Evolutionary conservation across 2,329 filamentous ascomycete genomes (phyloP).

Genomic region (Coniochaeta sp.): DNA sequence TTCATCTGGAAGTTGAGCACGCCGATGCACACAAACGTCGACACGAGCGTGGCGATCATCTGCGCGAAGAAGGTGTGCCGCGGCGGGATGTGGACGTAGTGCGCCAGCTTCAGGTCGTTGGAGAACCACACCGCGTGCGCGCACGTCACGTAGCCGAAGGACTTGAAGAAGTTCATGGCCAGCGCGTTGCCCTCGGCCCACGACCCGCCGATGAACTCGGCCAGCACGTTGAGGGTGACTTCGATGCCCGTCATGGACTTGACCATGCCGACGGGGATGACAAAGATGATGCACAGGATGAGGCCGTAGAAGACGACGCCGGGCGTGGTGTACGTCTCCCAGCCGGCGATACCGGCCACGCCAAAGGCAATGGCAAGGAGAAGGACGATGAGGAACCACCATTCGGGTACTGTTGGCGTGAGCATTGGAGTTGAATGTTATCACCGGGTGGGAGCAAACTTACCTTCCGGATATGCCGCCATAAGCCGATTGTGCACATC

Average conservation of each 20-base stretch:
- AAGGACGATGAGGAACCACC: slow-evolving; percentile 22
- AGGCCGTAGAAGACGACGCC: slow-evolving; percentile 36
- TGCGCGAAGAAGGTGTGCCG: slow-evolving; percentile 52
- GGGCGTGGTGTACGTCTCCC: slow-evolving; percentile 17
- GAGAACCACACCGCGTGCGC: slow-evolving; percentile 44
- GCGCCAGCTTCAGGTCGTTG: slow-evolving; percentile 21
- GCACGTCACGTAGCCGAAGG: slow-evolving; percentile 26
- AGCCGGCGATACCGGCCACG: slow-evolving; percentile 21
- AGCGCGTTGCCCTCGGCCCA: slow-evolving; percentile 34
- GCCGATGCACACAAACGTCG: slow-evolving; percentile 41
- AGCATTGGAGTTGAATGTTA: neutral
- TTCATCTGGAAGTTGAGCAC: slow-evolving; percentile 40
- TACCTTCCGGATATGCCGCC: slow-evolving; percentile 29
- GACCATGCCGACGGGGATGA: slow-evolving; percentile 45
- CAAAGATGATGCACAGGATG: slow-evolving; percentile 34
- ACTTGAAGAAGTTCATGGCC: slow-evolving; percentile 41
- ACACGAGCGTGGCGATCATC: slow-evolving; percentile 48
- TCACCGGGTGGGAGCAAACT: slow-evolving; percentile 16
- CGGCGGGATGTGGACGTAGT: slow-evolving; percentile 41
- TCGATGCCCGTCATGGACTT: slow-evolving; percentile 53
- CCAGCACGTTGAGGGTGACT: slow-evolving; percentile 48
- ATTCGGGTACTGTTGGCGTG: slow-evolving; percentile 19
- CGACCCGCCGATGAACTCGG: slow-evolving; percentile 43
- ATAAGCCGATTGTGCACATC: slow-evolving; percentile 30
- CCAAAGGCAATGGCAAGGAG: slow-evolving; percentile 18